A percentile compares a stretch with the other conserved stretches of the same genome.
Evolutionary conservation across 306 rosid species (phyloP).

Genomic region (Ochetophila trinervis): DNA sequence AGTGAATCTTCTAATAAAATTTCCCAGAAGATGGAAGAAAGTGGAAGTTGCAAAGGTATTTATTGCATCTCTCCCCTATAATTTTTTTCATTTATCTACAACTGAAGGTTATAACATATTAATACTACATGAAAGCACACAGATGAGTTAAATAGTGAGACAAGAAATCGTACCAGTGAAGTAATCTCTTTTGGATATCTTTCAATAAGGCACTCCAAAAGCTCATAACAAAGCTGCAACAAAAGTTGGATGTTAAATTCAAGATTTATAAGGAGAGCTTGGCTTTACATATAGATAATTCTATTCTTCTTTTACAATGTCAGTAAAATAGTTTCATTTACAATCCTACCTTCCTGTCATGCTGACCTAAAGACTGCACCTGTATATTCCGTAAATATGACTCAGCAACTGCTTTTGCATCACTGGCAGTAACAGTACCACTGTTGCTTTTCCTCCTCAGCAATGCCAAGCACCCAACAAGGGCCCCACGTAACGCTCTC

Average conservation of each 20-base stretch:
- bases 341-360: constrained; percentile 73
- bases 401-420: constrained; percentile 70
- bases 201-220: constrained; percentile 67
- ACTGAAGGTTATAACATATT: background rate
- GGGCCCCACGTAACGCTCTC: constrained; percentile 94
- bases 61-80: too few relatives aligned
- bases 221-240: constrained; percentile 91
- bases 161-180: constrained; percentile 55
- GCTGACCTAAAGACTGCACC: constrained; percentile 86
- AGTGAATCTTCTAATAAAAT: too few relatives aligned
- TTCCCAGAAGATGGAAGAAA: too few relatives aligned
- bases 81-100: too few relatives aligned
- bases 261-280: constrained; percentile 1
- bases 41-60: too few relatives aligned
- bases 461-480: constrained; percentile 87
- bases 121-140: background rate
- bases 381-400: constrained; percentile 56
- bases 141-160: constrained; percentile 28
- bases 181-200: constrained; percentile 50
- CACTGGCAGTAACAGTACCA: constrained; percentile 56
- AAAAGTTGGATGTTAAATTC: constrained; percentile 22
- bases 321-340: background rate
- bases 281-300: background rate
- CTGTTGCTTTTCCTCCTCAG: constrained; percentile 59
- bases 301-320: background rate